Percentiles rank a stretch among this genome's conserved stretches.
Conservation (phyloP, 2,329 filamentous ascomycete genomes). For the Allantophomopsis cytisporea region DNA sequence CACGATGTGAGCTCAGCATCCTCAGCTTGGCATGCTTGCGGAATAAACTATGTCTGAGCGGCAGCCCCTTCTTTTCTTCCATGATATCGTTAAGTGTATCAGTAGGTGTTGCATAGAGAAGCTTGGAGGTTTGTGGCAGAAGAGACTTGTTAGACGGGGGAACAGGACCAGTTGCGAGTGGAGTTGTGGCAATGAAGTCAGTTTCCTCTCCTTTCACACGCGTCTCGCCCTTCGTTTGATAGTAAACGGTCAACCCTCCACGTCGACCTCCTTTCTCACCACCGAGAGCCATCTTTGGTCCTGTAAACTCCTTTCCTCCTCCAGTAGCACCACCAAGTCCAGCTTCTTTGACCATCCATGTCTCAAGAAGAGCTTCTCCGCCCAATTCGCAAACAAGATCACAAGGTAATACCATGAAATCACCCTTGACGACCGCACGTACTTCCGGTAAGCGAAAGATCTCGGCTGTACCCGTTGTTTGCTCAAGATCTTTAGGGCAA, state of each 20-base stretch:
- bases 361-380: slow-evolving; percentile 69
- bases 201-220: slow-evolving; percentile 83
- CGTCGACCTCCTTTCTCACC: slow-evolving; percentile 46
- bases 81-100: slow-evolving; percentile 77
- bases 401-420: slow-evolving; percentile 87
- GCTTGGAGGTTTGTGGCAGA: slow-evolving; percentile 54
- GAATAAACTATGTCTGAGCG: slow-evolving; percentile 64
- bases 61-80: slow-evolving; percentile 60
- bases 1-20: slow-evolving; percentile 73
- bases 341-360: slow-evolving; percentile 80
- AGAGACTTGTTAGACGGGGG: slow-evolving; percentile 50
- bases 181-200: slow-evolving; percentile 74
- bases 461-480: slow-evolving; percentile 81
- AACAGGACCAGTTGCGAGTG: slow-evolving; percentile 43
- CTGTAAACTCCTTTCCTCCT: slow-evolving; percentile 24
- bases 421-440: slow-evolving; percentile 60
- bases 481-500: slow-evolving; percentile 60
- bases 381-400: slow-evolving; percentile 85
- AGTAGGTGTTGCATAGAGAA: slow-evolving; percentile 79
- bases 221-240: slow-evolving; percentile 67
- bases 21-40: slow-evolving; percentile 62
- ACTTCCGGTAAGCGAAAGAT: slow-evolving; percentile 77
- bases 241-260: slow-evolving; percentile 82
- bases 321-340: slow-evolving; percentile 50
- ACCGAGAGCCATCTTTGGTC: slow-evolving; percentile 31